These are phyloP conservation scores for Lactarius evosmus DNA, from an alignment of 768 basidiomycete species.

Conservation along the genomic window DNA sequence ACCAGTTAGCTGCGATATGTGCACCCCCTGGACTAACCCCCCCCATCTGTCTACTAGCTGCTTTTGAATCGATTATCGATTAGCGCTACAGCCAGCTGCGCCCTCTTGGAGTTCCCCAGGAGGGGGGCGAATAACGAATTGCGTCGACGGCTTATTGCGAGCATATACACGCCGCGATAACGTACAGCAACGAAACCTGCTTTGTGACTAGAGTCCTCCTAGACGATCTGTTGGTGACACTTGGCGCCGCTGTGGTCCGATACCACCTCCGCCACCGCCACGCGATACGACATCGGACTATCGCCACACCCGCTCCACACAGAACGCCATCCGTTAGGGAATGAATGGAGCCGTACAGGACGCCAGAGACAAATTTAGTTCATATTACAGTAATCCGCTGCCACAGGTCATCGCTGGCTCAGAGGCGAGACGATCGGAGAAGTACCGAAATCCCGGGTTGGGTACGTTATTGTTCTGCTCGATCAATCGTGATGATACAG, in stretches of 20 bases:
- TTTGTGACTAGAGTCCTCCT: neutral
- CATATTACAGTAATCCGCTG: neutral
- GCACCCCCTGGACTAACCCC: neutral
- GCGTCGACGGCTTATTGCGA: neutral
- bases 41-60: neutral
- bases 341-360: neutral
- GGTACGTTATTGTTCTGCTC: neutral
- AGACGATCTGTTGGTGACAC: neutral
- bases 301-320: no score
- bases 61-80: neutral
- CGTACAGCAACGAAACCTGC: neutral
- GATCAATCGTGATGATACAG: neutral
- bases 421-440: neutral
- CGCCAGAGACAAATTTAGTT: neutral
- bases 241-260: neutral
- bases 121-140: neutral
- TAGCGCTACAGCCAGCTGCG: neutral
- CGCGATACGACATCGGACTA: no score
- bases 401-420: neutral
- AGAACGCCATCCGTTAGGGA: neutral
- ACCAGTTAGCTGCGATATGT: neutral
- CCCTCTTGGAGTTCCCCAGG: neutral
- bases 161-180: neutral
- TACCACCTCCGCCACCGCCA: neutral
- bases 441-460: no score